Evolutionary conservation across 345 rosid genomes (phyloP), one percentile per base, ranked within the genome.

Genomic region (Cardiospermum halicacabum): DNA sequence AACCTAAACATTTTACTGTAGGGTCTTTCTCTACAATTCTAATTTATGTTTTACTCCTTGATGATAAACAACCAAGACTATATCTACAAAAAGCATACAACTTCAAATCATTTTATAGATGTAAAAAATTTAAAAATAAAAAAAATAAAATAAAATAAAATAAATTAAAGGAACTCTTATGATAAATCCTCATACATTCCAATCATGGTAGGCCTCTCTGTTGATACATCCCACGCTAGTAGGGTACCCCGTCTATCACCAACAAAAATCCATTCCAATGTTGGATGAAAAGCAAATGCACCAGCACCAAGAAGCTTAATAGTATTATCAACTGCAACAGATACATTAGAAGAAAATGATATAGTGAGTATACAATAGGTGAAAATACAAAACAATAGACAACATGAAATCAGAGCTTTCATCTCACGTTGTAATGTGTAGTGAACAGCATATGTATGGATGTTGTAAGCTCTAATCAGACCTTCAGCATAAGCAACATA

Each of bases 401-500:
- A 32, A 25, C 4, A 18, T 51, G 19, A 13, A 4, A 47, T 19
- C 37, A 65, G 42, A 32, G 60, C 24, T 45, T 68, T 48, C 49
- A 56, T 77, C 97, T 87, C 71, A 94, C 97, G 82, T 64, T 91
- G 97, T 65, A 94, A 77, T 27, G 99, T 89, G 71, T 94, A 94
- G 61, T 71, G 85, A 74, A 94, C 96, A 62, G 92, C 97, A 80
- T 91, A 94, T 36, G 95, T 78, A 56, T 87, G 92, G 71, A 94
- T 91, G 84, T 87, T 94, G 78, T 94, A 94, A 11, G 99, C 99
- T 77, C 96, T 86, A 71, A 91, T 94, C 77, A 89, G 74, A 68
- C 99, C 99, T 60, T 94, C 99, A 39, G 99, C 92, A 84, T 94
- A 94, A 28, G 99, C 99, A 50, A 94, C 95, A 78, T 89, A 91